Evolutionary conservation across 257 asterid genomes (phyloP), one percentile per base, ranked within the genome.

Genomic region (Rhazya stricta): DNA sequence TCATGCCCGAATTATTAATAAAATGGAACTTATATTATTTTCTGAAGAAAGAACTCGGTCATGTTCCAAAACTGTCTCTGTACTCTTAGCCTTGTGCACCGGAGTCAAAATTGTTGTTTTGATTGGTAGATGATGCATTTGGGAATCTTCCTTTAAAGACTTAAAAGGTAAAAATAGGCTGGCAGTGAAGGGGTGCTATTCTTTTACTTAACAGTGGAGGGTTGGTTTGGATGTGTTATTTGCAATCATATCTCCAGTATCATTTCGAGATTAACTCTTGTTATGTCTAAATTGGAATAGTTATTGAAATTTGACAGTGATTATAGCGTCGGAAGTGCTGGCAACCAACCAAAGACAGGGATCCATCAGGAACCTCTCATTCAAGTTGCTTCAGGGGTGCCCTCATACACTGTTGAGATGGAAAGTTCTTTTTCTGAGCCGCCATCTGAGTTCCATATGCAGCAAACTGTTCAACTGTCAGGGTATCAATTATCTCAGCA

Each of bases 301-400:
- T 69, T 60, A n/a, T 73, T 53, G 36, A 66, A 69, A 76, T 78
- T 79, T 81, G 69, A 72, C 90, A 93, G 97, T 80, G 98, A 91
- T 58, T 57, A 73, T 70, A 84, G 88, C 72, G 71, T 69, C 57
- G 97, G 86, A 79, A 80, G 85, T 88, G 74, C 77, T 75, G 77
- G 81, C 0, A 51, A 80, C 69, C 83, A 81, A 72, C 75, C 84
- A 1, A 88, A 81, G 82, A 32, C 83, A 18, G 88, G 80, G 67
- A 67, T 42, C 53, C 50, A 71, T 48, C 89, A 84, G 78, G 93
- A 87, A 70, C 89, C 85, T 62, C 80, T 86, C 21, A 77, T 87
- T 73, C 92, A 85, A 74, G 85, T 87, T 78, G 84, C 81, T 74
- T 83, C 84, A 12, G 93, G 83, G 66, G 86, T 77, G 50, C 43